Evolutionary conservation across 2,329 filamentous ascomycete species (phyloP).

Genomic region (Drechmeria coniospora): DNA sequence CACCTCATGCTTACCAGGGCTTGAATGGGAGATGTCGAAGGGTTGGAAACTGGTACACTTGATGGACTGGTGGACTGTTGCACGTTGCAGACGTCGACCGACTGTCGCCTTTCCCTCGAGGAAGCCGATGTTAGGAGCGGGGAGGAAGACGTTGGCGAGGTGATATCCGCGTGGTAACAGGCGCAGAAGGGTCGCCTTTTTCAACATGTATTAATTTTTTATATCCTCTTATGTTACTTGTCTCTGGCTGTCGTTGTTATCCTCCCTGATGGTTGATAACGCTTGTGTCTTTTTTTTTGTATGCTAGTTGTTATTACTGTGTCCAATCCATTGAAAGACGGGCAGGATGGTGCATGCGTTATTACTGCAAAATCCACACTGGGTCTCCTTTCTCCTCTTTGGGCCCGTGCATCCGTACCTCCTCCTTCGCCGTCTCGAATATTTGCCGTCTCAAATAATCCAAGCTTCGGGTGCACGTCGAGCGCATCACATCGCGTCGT

Average conservation of each 20-base stretch:
- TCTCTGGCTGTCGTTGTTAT: constrained; percentile 10
- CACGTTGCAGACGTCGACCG: neutral
- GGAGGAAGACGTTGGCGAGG: neutral
- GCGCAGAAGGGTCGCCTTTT: constrained; percentile 15
- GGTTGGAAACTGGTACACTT: neutral
- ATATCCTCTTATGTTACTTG: constrained; percentile 16
- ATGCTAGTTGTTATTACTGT: too few species aligned
- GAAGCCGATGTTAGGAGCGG: constrained; percentile 12
- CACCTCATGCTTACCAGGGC: neutral
- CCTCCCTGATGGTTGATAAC: neutral
- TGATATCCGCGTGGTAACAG: constrained; percentile 8
- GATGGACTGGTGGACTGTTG: neutral
- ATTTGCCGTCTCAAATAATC: too few species aligned
- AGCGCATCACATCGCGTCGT: too few species aligned
- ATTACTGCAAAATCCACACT: too few species aligned
- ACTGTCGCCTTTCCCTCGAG: constrained; percentile 1
- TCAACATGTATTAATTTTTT: constrained; percentile 34
- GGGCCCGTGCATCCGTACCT: too few species aligned
- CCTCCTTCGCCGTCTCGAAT: too few species aligned
- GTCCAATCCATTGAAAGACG: too few species aligned
- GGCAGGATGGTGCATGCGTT: too few species aligned
- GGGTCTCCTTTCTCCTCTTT: too few species aligned
- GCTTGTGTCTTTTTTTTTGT: constrained; percentile 7
- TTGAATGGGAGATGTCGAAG: neutral
- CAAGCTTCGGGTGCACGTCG: too few species aligned